Conservation (phyloP, 495 filamentous ascomycete genomes). For the Saxispiralis lemnorum region DNA sequence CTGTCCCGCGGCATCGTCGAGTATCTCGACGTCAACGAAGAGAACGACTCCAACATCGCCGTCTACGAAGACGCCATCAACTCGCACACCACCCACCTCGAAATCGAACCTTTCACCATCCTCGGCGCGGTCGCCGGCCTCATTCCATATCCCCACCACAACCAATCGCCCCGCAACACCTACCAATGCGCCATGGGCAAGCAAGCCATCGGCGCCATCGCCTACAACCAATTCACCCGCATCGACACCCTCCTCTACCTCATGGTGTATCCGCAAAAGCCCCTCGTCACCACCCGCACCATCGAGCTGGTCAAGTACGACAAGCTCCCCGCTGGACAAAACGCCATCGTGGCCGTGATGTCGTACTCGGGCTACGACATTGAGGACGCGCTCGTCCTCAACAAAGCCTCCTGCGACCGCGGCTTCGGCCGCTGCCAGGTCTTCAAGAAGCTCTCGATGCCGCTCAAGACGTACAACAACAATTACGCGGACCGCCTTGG, state of each 20-base stretch:
- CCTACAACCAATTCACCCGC: slow-evolving; percentile 87
- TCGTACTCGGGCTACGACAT: slow-evolving; percentile 99
- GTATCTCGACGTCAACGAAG: slow-evolving; percentile 95
- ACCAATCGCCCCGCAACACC: slow-evolving; percentile 95
- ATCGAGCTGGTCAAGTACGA: slow-evolving; percentile 97
- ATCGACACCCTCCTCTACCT: slow-evolving; percentile 92
- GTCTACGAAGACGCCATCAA: slow-evolving; percentile 71
- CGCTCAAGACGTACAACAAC: slow-evolving; percentile 55
- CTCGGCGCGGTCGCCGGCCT: slow-evolving; percentile 93
- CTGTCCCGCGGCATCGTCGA: slow-evolving; percentile 75
- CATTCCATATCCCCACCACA: slow-evolving; percentile 97
- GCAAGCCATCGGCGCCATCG: slow-evolving; percentile 95
- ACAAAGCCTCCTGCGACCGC: slow-evolving; percentile 84
- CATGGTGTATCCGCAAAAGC: slow-evolving; percentile 94
- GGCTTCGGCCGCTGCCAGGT: slow-evolving; percentile 95
- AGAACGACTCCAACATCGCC: slow-evolving; percentile 87
- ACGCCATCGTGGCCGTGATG: slow-evolving; percentile 95
- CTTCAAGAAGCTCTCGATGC: slow-evolving; percentile 37
- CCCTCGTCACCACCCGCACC: slow-evolving; percentile 89
- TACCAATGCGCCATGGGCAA: slow-evolving; percentile 99
- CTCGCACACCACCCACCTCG: slow-evolving; percentile 70
- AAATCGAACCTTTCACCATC: slow-evolving; percentile 95
- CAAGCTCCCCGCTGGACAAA: slow-evolving; percentile 89
- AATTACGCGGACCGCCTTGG: slow-evolving; percentile 57
- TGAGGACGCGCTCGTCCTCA: slow-evolving; percentile 91